A percentile compares a stretch with the other conserved stretches of the same genome.
These are phyloP conservation scores for Fusarium robinianum DNA, from an alignment of 2,329 filamentous ascomycete species.

Conservation along the genomic window DNA sequence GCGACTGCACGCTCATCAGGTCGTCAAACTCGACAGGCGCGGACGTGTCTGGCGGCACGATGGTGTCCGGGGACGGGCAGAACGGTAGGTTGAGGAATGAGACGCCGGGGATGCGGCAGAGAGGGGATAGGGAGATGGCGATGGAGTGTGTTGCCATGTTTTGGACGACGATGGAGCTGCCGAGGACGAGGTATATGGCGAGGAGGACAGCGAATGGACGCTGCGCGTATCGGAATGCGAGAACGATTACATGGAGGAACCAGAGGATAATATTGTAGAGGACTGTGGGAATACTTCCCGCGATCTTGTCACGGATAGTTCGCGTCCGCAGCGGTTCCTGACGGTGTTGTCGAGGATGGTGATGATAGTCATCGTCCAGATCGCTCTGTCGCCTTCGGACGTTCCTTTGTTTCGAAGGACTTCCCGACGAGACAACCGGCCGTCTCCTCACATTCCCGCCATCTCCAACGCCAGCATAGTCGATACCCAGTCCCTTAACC, in stretches of 20 bases:
- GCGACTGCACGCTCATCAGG: slow-evolving; percentile 73
- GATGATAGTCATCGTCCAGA: slow-evolving; percentile 22
- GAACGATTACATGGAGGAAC: slow-evolving; percentile 58
- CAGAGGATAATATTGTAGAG: slow-evolving; percentile 52
- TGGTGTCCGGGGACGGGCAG: slow-evolving; percentile 51
- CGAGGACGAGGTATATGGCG: slow-evolving; percentile 63
- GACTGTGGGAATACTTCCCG: slow-evolving; percentile 44
- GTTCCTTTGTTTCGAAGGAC: slow-evolving; percentile 34
- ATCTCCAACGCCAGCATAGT: slow-evolving; percentile 28
- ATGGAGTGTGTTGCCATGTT: slow-evolving; percentile 67
- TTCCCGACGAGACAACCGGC: slow-evolving; percentile 20
- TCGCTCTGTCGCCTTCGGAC: slow-evolving; percentile 21
- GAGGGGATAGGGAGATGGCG: slow-evolving; percentile 64
- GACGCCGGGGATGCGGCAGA: slow-evolving; percentile 71
- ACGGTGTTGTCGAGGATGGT: slow-evolving; percentile 13
- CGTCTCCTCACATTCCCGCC: slow-evolving; percentile 39
- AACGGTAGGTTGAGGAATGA: slow-evolving; percentile 67
- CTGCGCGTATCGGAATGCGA: slow-evolving; percentile 66
- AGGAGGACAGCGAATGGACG: slow-evolving; percentile 66
- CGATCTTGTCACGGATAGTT: slow-evolving; percentile 40
- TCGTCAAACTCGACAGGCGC: slow-evolving; percentile 69
- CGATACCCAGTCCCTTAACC: slow-evolving; percentile 35
- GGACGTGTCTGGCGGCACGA: slow-evolving; percentile 29
- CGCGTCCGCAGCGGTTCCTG: slow-evolving; percentile 9
- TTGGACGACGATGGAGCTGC: slow-evolving; percentile 61